Base-by-base conservation (phyloP, 352 stramenopile species). In the Phytophthora crassamura region DNA sequence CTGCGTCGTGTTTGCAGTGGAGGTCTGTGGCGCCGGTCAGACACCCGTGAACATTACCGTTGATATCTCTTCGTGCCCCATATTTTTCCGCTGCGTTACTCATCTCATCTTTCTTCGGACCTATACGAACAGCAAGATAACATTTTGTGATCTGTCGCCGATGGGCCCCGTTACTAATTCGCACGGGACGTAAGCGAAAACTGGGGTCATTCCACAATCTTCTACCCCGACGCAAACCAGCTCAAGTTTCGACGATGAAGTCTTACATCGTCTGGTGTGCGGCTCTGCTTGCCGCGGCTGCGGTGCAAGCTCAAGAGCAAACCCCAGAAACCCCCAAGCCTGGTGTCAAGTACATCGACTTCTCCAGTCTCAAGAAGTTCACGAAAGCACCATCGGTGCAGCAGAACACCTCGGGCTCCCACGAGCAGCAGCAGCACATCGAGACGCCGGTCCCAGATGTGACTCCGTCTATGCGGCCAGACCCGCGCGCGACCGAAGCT, bases 401-500 rank as follows among this genome's bases (percentile, higher is more conserved):
- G 39, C 49, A 56, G 48, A 35, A 56, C 34, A 56, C 43, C 15
- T 34, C 18, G 30, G 32, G 5, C 22, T 25, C 22, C 3, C 22
- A 25, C 2, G 2, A 25, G 22, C 22, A 25, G 22, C 22, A 25
- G 22, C 22, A 25, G 22, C 22, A 25, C 2, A 25, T 25, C 22
- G 22, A 25, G 22, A 25, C 22, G 22, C 22, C 22, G 3, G 22
- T 25, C 22, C 22, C 22, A 9, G 0, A 12, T 15, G 40, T 46
- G 41, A 48, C 18, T 2, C 18, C 41, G 28, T 8, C 50, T 5
- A 38, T 15, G n/a, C 41, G 51, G 2, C 51, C 51, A 4, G 51
- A 59, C 16, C 51, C 51, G 7, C 22, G 57, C 20, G 46, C 49
- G 20, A 65, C 57, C 2, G 34, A 54, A 49, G 43, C 55, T 25